phyloP scores from a whole-genome alignment of 345 rosid genomes.

The Clausena lansium region DNA sequence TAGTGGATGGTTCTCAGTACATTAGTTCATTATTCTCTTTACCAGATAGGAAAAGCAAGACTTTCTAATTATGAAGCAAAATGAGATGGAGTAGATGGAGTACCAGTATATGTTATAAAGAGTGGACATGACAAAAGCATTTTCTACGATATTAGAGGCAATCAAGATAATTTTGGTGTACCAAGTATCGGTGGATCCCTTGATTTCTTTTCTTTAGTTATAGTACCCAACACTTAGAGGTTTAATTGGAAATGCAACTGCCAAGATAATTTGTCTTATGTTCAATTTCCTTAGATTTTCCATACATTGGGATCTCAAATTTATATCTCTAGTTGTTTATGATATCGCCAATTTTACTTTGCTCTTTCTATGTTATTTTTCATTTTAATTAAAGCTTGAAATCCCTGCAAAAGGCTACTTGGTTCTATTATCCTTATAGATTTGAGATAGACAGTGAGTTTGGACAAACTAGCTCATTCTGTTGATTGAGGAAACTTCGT shows the following conservation, averaged over 20 bases:
- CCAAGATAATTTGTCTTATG: not conserved
- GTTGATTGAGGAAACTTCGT: too few species aligned
- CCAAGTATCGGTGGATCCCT: conserved; percentile 50
- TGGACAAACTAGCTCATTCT: too few species aligned
- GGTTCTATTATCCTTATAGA: too few species aligned
- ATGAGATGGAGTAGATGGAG: conserved; percentile 76
- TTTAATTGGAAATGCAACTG: not conserved
- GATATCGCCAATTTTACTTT: not conserved
- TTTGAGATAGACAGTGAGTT: too few species aligned
- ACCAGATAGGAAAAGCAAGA: conserved; percentile 93
- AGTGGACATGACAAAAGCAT: conserved; percentile 64
- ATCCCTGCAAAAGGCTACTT: too few species aligned
- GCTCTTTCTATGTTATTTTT: too few species aligned
- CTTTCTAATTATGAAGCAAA: conserved; percentile 72
- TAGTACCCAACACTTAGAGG: too few species aligned
- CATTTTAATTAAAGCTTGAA: not conserved
- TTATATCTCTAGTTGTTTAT: not conserved
- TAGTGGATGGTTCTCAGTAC: not conserved
- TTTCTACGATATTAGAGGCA: conserved; percentile 91
- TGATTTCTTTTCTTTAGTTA: conserved; percentile 57
- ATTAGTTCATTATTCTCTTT: conserved; percentile 16
- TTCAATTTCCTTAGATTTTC: not conserved
- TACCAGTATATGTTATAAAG: conserved; percentile 60
- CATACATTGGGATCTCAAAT: not conserved
- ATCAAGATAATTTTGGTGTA: conserved; percentile 92